These are phyloP conservation scores for Gossypium gossypioides DNA, from an alignment of 441 rosid species.

Conservation along the genomic window DNA sequence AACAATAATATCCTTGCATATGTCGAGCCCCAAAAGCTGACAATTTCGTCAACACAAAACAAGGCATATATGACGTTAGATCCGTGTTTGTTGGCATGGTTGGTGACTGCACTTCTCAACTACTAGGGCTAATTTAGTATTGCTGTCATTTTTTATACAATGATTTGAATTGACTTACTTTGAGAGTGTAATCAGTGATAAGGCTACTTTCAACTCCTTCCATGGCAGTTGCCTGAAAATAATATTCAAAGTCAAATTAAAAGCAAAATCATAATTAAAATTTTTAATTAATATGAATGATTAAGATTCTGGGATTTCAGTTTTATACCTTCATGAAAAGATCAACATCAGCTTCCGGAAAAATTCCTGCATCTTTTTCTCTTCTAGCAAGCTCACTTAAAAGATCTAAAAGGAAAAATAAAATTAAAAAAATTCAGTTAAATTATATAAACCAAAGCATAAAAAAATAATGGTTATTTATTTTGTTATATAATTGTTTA, in stretches of 20 bases:
- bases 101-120: no score
- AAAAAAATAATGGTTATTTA: neutral
- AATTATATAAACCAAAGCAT: neutral
- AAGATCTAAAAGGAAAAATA: slow-evolving; percentile 27
- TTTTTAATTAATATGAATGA: neutral
- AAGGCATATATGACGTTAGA: neutral
- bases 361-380: slow-evolving; percentile 52
- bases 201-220: slow-evolving; percentile 57
- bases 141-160: no score
- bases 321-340: slow-evolving; percentile 51
- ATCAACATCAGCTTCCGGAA: slow-evolving; percentile 60
- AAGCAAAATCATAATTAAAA: no score
- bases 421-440: neutral
- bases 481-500: slow-evolving; percentile 6
- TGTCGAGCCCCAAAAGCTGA: slow-evolving; percentile 81
- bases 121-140: no score
- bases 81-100: no score
- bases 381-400: slow-evolving; percentile 47
- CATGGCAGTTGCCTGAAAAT: slow-evolving; percentile 49
- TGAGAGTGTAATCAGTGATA: slow-evolving; percentile 56
- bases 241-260: neutral
- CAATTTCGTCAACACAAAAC: neutral
- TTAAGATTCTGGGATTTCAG: neutral
- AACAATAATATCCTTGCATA: slow-evolving; percentile 81
- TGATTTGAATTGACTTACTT: slow-evolving; percentile 26